Base-by-base conservation (phyloP, 2,329 filamentous ascomycete genomes). In the Samsoniella hepiali region DNA sequence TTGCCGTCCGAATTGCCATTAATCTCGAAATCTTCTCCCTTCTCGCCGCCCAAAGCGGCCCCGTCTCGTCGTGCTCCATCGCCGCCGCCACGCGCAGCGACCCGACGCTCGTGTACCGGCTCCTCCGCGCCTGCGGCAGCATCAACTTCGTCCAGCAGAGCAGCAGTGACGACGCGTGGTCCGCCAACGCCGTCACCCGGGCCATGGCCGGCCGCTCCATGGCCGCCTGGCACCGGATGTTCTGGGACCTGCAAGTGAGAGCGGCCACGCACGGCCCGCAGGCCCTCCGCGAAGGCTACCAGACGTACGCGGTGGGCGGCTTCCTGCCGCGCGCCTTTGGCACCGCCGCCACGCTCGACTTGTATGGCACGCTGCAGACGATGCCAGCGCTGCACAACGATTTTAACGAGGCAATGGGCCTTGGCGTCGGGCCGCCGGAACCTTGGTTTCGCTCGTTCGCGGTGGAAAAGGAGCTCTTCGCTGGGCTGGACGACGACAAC, bases 391-490 rank as follows among this genome's bases (percentile, higher is more conserved):
- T 44, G 29, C 17, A 42, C 5, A 38, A 38, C 13, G 54, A 57
- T 29, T 57, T 57, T 8, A 45, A 57, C 40, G 38, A 32, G 4
- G 38, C 54, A 15, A 57, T 57, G 54, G 17, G 27, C 54, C 27
- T 42, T 27, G 17, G 17, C 17, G 32, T n/a, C 15, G 54, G 58
- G 5, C 32, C 27, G 27, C 45, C 45, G 27, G 49, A 51, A 29
- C 36, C 45, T 8, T 62, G 60, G 60, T 51, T 62, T n/a, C 40
- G 44, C n/a, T 54, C 36, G 40, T 67, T 57, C 27, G 72, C 73
- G 0, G 67, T 74, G 0, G 11, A 69, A 49, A 68, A 73, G 17
- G 65, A 63, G 3, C 67, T 76, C 3, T 51, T 74, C 5, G 44
- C 69, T 10, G 72, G 69, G 1, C 64, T 67, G 1, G 56, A 64